Evolutionary conservation across 306 rosid species (phyloP).

Genomic region (Fagus crenata): DNA sequence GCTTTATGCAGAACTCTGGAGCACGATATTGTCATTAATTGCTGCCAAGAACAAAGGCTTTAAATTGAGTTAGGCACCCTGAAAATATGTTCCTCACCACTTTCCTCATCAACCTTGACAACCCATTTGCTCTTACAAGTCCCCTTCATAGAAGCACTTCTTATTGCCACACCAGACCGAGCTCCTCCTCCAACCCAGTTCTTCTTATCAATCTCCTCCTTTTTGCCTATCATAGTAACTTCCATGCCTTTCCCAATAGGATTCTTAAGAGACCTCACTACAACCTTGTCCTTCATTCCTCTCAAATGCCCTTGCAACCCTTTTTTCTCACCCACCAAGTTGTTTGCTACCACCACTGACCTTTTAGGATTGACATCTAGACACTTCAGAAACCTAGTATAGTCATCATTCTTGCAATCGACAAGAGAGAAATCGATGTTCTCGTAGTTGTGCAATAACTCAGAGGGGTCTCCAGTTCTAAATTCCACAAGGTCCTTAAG

Average conservation of each 20-base stretch:
- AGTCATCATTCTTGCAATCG: slow-evolving; percentile 53
- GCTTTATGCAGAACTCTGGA: neutral
- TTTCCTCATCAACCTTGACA: slow-evolving; percentile 57
- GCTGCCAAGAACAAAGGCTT: slow-evolving; percentile 4
- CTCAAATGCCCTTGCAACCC: slow-evolving; percentile 38
- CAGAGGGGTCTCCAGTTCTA: slow-evolving; percentile 55
- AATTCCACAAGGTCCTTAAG: slow-evolving; percentile 58
- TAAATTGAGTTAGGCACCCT: slow-evolving; percentile 34
- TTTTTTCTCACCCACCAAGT: slow-evolving; percentile 43
- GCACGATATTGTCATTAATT: neutral
- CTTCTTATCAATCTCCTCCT: slow-evolving; percentile 18
- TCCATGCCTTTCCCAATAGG: slow-evolving; percentile 59
- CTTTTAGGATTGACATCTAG: slow-evolving; percentile 50
- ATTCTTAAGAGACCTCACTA: slow-evolving; percentile 53
- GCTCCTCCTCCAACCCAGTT: slow-evolving; percentile 11
- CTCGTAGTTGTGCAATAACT: slow-evolving; percentile 39
- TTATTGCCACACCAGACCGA: slow-evolving; percentile 5
- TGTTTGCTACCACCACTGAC: slow-evolving; percentile 60
- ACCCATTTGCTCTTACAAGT: slow-evolving; percentile 56
- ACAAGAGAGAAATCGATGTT: slow-evolving; percentile 66
- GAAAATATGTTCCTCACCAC: slow-evolving; percentile 71
- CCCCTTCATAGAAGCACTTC: slow-evolving; percentile 16
- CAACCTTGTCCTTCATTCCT: slow-evolving; percentile 40
- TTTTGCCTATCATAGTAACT: slow-evolving; percentile 46
- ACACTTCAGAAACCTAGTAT: slow-evolving; percentile 41